Percentiles rank a stretch among this genome's conserved stretches.
phyloP scores from a whole-genome alignment of 768 basidiomycete species.

The Serendipita sp. region DNA sequence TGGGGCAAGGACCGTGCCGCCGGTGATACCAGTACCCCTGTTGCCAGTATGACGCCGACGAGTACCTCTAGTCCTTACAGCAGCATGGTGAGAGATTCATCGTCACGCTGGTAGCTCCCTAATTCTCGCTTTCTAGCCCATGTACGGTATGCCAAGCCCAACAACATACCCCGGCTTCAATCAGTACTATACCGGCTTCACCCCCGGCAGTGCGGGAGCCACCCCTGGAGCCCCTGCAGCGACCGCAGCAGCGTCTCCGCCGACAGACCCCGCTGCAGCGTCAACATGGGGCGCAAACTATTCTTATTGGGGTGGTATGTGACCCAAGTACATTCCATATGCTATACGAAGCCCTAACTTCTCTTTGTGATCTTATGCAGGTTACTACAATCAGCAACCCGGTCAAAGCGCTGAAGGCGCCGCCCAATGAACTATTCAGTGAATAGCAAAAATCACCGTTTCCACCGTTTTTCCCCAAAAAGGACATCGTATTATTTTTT shows the following conservation, averaged over 20 bases:
- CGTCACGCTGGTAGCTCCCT: slow-evolving; percentile 4
- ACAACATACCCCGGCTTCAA: slow-evolving; percentile 54
- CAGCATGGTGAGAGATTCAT: slow-evolving; percentile 45
- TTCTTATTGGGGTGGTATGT: slow-evolving; percentile 16
- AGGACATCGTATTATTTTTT: not conserved
- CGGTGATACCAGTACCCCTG: slow-evolving; percentile 38
- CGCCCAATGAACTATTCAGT: not conserved
- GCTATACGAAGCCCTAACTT: not conserved
- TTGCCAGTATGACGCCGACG: slow-evolving; percentile 42
- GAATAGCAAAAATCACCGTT: slow-evolving; percentile 6
- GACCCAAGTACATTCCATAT: not conserved
- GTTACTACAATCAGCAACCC: slow-evolving; percentile 69
- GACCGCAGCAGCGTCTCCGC: slow-evolving; percentile 40
- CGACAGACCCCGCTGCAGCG: slow-evolving; percentile 35
- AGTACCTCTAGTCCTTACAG: slow-evolving; percentile 45
- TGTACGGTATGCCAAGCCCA: slow-evolving; percentile 82
- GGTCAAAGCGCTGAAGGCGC: slow-evolving; percentile 11
- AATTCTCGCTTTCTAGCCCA: slow-evolving; percentile 35
- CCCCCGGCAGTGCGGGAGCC: slow-evolving; percentile 3
- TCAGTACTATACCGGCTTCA: slow-evolving; percentile 32
- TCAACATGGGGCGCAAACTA: slow-evolving; percentile 50
- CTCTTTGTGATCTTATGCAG: slow-evolving; percentile 17
- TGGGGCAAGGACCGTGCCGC: slow-evolving; percentile 96
- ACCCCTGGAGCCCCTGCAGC: slow-evolving; percentile 35
- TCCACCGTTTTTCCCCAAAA: not conserved